A percentile compares a stretch with the other conserved stretches of the same genome.
Conservation (phyloP, 2,329 filamentous ascomycete genomes). For the Alternaria tenuissima region DNA sequence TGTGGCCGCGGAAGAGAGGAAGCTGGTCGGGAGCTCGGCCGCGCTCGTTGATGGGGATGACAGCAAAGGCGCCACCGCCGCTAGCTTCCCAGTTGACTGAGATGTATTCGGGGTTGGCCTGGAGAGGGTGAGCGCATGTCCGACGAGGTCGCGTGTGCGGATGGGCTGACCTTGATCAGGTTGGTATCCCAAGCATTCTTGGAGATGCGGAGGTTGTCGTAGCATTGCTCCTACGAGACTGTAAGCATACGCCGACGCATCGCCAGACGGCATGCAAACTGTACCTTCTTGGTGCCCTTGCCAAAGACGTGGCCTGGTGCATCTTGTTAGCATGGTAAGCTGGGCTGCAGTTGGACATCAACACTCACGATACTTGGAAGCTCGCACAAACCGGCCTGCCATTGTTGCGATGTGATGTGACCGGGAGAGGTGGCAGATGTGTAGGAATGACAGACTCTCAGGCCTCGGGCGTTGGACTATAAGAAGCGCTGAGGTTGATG, state of each 20-base stretch:
- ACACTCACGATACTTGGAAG: constrained; percentile 73
- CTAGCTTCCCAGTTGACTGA: constrained; percentile 98
- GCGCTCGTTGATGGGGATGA: constrained; percentile 88
- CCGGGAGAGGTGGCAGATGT: constrained; percentile 3
- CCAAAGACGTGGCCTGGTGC: constrained; percentile 93
- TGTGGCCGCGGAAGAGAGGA: constrained; percentile 95
- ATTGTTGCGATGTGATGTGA: constrained; percentile 53
- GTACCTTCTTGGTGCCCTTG: constrained; percentile 85
- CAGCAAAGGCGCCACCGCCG: constrained; percentile 95
- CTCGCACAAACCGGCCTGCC: constrained; percentile 76
- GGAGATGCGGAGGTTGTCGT: constrained; percentile 96
- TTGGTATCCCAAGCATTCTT: constrained; percentile 99
- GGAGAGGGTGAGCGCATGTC: constrained; percentile 39
- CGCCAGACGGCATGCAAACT: background rate
- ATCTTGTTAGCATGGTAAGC: constrained; percentile 33
- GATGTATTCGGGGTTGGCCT: constrained; percentile 95
- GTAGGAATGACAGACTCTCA: constrained; percentile 19
- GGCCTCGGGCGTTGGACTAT: constrained; percentile 17
- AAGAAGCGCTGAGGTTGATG: constrained; percentile 15
- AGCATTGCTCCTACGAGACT: constrained; percentile 79
- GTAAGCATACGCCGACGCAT: constrained; percentile 21
- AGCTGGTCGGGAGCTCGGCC: constrained; percentile 92
- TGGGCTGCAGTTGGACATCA: constrained; percentile 29
- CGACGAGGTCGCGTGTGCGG: constrained; percentile 40
- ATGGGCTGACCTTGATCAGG: constrained; percentile 81